Base-by-base conservation (phyloP, 2,329 filamentous ascomycete species). In the Xylariaceae sp. region DNA sequence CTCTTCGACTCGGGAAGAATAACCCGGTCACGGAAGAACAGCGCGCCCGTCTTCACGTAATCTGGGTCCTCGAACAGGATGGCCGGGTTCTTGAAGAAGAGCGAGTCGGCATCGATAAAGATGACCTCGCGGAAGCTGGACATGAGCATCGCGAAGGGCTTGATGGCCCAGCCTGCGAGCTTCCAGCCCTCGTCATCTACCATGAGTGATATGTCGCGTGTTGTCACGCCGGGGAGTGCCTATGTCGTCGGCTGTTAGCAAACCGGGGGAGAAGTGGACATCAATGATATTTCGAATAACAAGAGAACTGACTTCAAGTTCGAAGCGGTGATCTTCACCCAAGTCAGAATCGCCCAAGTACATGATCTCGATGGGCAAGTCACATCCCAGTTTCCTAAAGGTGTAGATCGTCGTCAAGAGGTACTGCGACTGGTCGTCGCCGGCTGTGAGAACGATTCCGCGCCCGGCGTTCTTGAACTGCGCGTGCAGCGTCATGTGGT, bases 91-190 rank as follows among this genome's bases (percentile, higher is more conserved):
- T 57, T 53, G 44, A 70, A 62, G 51, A 70, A 70, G 13, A 66
- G 50, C 5, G 61, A 59, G 41, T 70, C 68, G 0, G 67, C 67
- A 40, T 70, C 67, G 43, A 71, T 66, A 44, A 71, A 66, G 28
- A 70, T 65, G 37, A 61, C 62, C 48, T 71, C 66, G 4, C 65
- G 64, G 52, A 70, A 71, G 19, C 63, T 67, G 2, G 66, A 69
- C 41, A 68, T 50, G 4, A 71, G 52, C 17, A 69, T 67, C 1
- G 67, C 67, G 31, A 66, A 70, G 1, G 68, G 66, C 44, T 71
- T 71, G 15, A 61, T 64, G 0, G 67, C 67, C 66, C 66, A 70
- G 4, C 67, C 67, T 8, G 57, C 60, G 27, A 70, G 50, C 23
- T 56, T 57, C 67, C 67, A 71, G 14, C 66, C 66, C 15, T 57